phyloP scores from a whole-genome alignment of 2,329 filamentous ascomycete genomes.

The Colletotrichum plurivorum region DNA sequence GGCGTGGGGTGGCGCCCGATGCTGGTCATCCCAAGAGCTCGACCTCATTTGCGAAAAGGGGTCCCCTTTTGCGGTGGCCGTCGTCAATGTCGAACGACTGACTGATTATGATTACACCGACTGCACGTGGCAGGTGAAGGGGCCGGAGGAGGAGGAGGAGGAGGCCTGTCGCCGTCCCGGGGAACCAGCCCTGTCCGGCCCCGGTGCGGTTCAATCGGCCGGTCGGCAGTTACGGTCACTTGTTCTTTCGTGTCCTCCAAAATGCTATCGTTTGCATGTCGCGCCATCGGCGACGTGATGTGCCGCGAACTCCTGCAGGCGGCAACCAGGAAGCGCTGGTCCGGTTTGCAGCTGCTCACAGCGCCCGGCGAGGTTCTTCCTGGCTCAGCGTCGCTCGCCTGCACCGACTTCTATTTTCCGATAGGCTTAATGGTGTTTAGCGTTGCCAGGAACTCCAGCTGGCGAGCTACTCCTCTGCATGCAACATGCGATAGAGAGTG shows the following conservation, averaged over 20 bases:
- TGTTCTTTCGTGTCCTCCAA: too few relatives aligned
- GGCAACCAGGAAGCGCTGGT: conserved; percentile 7
- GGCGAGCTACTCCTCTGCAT: conserved; percentile 6
- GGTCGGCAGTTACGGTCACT: conserved; percentile 29
- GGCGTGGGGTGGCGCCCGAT: conserved; percentile 14
- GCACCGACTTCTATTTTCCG: conserved; percentile 25
- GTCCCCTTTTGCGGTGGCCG: conserved; percentile 14
- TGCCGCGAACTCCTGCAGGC: conserved; percentile 37
- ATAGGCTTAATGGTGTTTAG: conserved; percentile 31
- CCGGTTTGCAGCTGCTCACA: neutral
- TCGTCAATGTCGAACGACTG: conserved; percentile 21
- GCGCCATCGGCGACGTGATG: neutral
- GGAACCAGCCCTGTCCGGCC: neutral
- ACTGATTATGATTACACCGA: conserved; percentile 13
- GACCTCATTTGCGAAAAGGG: conserved; percentile 18
- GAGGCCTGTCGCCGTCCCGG: neutral
- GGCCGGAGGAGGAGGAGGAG: neutral
- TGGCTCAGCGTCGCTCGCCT: conserved; percentile 1
- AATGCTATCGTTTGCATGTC: neutral
- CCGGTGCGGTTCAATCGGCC: conserved; percentile 4
- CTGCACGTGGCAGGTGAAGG: conserved; percentile 9
- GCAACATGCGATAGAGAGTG: neutral
- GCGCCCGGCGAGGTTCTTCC: conserved; percentile 18
- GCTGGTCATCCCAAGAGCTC: conserved; percentile 12
- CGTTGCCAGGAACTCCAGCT: conserved; percentile 7